phyloP scores from a whole-genome alignment of 2,329 filamentous ascomycete genomes.

The Zymoseptoria brevis region DNA sequence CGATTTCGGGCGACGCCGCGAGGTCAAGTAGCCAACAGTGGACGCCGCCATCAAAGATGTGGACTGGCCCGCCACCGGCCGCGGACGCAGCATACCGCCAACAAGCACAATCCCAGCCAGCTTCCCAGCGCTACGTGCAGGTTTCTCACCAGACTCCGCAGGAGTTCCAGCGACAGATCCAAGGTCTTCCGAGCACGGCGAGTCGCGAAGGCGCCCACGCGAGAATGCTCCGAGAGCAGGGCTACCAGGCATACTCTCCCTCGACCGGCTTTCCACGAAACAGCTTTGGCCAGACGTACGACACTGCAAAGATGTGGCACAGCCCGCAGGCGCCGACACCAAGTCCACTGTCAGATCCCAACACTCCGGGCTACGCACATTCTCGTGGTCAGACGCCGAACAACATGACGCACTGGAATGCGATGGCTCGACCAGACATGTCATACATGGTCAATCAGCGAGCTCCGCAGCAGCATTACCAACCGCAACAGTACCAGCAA shows the following conservation, averaged over 20 bases:
- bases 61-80: constrained; percentile 13
- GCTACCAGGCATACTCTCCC: constrained; percentile 16
- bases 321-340: constrained; percentile 27
- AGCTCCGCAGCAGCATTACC: constrained; percentile 3
- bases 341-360: constrained; percentile 26
- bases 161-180: constrained; percentile 34
- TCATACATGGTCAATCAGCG: constrained; percentile 4
- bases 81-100: constrained; percentile 8
- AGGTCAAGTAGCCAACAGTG: constrained; percentile 23
- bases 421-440: constrained; percentile 12
- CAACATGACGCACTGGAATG: constrained; percentile 12
- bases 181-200: constrained; percentile 24
- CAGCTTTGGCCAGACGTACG: constrained; percentile 21
- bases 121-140: constrained; percentile 9
- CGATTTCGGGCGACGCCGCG: constrained; percentile 14
- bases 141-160: constrained; percentile 35
- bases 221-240: constrained; percentile 26
- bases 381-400: constrained; percentile 15
- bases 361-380: constrained; percentile 17
- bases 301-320: constrained; percentile 21
- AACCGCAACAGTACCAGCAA: constrained; percentile 5
- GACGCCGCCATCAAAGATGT: constrained; percentile 31
- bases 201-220: constrained; percentile 29
- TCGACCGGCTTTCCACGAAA: constrained; percentile 12
- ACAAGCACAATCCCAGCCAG: constrained; percentile 7